Evolutionary conservation across 1,139 yeast species (phyloP).

Genomic region (Debaryomyces psychrophilus): DNA sequence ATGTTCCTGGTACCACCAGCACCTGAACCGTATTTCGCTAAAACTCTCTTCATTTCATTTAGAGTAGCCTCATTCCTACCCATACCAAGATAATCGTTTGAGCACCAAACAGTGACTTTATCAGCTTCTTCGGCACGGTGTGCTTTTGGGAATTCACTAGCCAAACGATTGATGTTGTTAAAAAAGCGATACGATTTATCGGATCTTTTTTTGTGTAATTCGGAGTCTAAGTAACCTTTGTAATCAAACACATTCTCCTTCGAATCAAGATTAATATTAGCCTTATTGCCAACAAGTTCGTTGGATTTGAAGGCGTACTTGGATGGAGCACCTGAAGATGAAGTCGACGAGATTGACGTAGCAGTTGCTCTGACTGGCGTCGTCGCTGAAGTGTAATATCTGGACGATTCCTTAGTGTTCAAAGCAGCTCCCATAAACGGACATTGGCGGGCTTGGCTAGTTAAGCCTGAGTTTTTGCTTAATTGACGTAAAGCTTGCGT

Average conservation of each 20-base stretch:
- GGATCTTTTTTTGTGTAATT: constrained; percentile 69
- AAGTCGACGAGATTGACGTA: constrained; percentile 25
- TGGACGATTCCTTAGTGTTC: constrained; percentile 34
- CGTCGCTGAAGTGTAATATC: constrained; percentile 60
- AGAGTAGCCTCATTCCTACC: constrained; percentile 77
- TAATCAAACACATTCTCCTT: constrained; percentile 63
- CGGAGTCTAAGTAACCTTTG: constrained; percentile 61
- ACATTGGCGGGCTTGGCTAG: constrained; percentile 70
- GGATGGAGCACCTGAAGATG: constrained; percentile 38
- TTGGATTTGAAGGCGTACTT: constrained; percentile 38
- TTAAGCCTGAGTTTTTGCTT: constrained; percentile 47
- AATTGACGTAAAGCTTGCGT: constrained; percentile 61
- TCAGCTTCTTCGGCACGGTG: constrained; percentile 76
- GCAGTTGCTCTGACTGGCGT: constrained; percentile 56
- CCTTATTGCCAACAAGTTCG: constrained; percentile 31
- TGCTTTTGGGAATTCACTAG: constrained; percentile 90
- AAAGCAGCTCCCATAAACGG: constrained; percentile 89
- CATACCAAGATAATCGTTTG: constrained; percentile 96
- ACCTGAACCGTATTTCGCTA: constrained; percentile 94
- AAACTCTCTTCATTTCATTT: constrained; percentile 73
- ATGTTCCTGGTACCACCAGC: constrained; percentile 99
- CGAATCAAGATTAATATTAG: constrained; percentile 31
- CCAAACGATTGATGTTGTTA: constrained; percentile 95
- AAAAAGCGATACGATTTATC: constrained; percentile 95
- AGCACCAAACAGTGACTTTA: constrained; percentile 97